phyloP scores from a whole-genome alignment of 2,329 filamentous ascomycete species.

The Scytalidium sp. region DNA sequence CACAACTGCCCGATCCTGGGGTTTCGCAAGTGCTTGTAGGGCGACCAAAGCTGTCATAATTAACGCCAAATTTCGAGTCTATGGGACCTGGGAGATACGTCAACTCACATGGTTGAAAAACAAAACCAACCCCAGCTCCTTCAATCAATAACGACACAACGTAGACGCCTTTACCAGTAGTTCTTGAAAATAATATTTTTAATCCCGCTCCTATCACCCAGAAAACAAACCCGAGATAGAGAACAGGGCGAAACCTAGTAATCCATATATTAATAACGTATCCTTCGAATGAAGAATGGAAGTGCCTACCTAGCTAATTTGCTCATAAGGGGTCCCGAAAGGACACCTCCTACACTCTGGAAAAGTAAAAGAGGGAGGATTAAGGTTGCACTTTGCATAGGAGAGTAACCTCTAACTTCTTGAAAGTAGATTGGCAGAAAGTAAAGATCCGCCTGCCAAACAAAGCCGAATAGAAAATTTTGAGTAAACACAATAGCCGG shows the following conservation, averaged over 20 bases:
- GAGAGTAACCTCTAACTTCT: slow-evolving; percentile 18
- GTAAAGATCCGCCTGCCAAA: slow-evolving; percentile 45
- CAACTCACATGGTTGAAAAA: slow-evolving; percentile 23
- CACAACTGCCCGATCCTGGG: slow-evolving; percentile 24
- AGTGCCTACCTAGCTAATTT: slow-evolving; percentile 16
- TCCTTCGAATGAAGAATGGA: too few species aligned
- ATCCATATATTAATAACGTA: not conserved
- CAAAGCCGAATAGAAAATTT: slow-evolving; percentile 44
- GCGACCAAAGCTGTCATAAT: slow-evolving; percentile 23
- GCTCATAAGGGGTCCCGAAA: slow-evolving; percentile 21
- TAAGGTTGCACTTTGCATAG: slow-evolving; percentile 21
- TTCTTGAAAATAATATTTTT: slow-evolving; percentile 21
- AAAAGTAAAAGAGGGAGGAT: slow-evolving; percentile 21
- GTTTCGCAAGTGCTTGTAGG: slow-evolving; percentile 20
- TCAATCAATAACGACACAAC: slow-evolving; percentile 21
- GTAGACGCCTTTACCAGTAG: slow-evolving; percentile 16
- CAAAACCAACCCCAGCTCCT: slow-evolving; percentile 24
- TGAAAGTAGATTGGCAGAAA: slow-evolving; percentile 27
- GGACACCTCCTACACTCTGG: slow-evolving; percentile 18
- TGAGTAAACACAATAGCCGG: slow-evolving; percentile 11
- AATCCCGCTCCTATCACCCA: slow-evolving; percentile 24
- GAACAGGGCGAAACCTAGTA: slow-evolving; percentile 11
- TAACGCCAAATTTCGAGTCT: not conserved
- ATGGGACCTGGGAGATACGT: not conserved
- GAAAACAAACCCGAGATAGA: slow-evolving; percentile 18